Base-by-base conservation (phyloP, 2,329 filamentous ascomycete genomes). In the Alternaria ventricosa region DNA sequence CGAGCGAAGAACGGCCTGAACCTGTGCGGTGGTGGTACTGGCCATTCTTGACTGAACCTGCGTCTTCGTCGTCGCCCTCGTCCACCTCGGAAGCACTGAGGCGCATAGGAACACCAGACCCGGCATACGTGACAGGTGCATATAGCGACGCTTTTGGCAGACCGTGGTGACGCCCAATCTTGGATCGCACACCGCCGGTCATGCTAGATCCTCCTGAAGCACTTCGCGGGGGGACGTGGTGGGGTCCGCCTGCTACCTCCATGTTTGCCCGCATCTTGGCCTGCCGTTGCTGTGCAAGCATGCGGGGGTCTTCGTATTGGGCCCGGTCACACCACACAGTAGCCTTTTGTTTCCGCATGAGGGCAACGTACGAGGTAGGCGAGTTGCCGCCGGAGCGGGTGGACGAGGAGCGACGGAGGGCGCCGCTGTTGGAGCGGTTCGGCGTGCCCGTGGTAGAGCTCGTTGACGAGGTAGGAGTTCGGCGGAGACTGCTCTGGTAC, bases 311-410 rank as follows among this genome's bases (percentile, higher is more conserved):
- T 80, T 98, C 94, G 66, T 92, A 90, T 79, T 99, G 96, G 10
- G 95, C 88, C 57, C 94, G 91, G 78, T 98, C 96, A 83, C 94
- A 97, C 96, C 96, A 99, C 5, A 99, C 96, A 0, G 96, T 99
- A 30, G 94, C 96, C 80, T 98, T 98, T 82, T 99, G 96, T 79
- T 94, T 95, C 66, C 96, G 89, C 82, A 99, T 90, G n/a, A 97
- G 86, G 36, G 96, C 94, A 55, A 99, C 96, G 80, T 99, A 99
- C 68, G 93, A 90, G n/a, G 86, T 86, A 2, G 91, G 78, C 54
- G 83, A 84, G 59, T 83, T 84, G 66, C 86, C 87, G 64, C 86
- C 87, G 22, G 93, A 96, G 72, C 93, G 89, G 55, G 91, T 92
- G 4, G 93, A 97, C 28, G 90, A 92, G 27, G 93, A 96, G 69